Evolutionary conservation across 2,329 filamentous ascomycete genomes (phyloP).

Genomic region (Monilinia fructigena): DNA sequence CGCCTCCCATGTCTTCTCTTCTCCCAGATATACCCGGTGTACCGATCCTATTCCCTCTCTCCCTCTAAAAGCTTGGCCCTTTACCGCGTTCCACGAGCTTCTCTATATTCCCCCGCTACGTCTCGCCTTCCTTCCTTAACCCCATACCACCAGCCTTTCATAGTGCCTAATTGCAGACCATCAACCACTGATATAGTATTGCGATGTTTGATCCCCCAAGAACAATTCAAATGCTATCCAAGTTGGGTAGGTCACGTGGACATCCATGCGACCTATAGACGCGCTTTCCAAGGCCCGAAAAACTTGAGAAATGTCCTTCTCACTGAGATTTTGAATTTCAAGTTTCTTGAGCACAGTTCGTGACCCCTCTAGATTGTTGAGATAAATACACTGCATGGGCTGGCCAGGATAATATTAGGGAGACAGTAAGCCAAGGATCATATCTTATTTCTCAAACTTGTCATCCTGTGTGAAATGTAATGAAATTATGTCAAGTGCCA

Average conservation of each 20-base stretch:
- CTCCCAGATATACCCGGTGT: not conserved
- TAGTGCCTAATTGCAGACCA: not conserved
- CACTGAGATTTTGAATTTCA: not conserved
- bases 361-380: not conserved
- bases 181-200: not conserved
- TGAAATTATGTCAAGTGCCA: not conserved
- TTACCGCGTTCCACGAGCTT: not conserved
- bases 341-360: not conserved
- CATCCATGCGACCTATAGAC: too few relatives aligned
- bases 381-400: too few relatives aligned
- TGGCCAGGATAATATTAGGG: not conserved
- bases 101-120: not conserved
- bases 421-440: not conserved
- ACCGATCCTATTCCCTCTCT: not conserved
- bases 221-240: not conserved
- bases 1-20: not conserved
- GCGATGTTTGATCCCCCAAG: not conserved
- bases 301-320: not conserved
- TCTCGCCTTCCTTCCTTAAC: not conserved
- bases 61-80: too few relatives aligned
- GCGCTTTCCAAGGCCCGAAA: not conserved
- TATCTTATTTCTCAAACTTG: not conserved
- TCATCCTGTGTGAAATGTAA: not conserved
- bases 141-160: too few relatives aligned
- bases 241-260: too few relatives aligned